These are phyloP conservation scores for Uronychia setigera DNA, from an alignment of 73 alveolate species.

Conservation along the genomic window DNA sequence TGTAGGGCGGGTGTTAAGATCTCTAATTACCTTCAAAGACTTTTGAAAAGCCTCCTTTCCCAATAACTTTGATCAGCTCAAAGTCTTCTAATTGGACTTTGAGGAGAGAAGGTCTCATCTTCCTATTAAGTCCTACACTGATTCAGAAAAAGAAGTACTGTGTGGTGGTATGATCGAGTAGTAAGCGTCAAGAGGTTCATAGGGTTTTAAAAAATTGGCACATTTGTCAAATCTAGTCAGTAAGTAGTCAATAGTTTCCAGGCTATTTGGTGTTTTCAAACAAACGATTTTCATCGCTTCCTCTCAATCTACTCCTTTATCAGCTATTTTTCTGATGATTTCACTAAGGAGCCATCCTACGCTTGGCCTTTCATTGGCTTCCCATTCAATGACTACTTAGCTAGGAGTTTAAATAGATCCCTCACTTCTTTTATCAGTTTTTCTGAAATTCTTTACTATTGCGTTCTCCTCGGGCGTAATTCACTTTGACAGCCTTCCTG, in stretches of 20 bases:
- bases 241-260: constrained; percentile 3
- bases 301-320: neutral
- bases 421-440: neutral
- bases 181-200: neutral
- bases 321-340: neutral
- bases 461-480: neutral
- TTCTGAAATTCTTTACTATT: neutral
- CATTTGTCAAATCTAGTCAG: neutral
- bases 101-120: too few relatives aligned
- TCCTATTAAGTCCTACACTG: too few relatives aligned
- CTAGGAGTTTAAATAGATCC: neutral
- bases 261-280: neutral
- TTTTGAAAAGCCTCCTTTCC: constrained; percentile 35
- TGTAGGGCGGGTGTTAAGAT: neutral
- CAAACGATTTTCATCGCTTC: neutral
- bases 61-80: constrained; percentile 28
- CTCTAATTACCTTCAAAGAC: neutral
- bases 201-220: neutral
- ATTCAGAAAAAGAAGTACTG: too few relatives aligned
- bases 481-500: neutral
- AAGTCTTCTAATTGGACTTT: constrained; percentile 4
- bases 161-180: too few relatives aligned
- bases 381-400: neutral
- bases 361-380: neutral
- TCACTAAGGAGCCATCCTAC: constrained; percentile 14